Conservation (phyloP, 2,329 filamentous ascomycete species). For the Aspergillus glaucus region DNA sequence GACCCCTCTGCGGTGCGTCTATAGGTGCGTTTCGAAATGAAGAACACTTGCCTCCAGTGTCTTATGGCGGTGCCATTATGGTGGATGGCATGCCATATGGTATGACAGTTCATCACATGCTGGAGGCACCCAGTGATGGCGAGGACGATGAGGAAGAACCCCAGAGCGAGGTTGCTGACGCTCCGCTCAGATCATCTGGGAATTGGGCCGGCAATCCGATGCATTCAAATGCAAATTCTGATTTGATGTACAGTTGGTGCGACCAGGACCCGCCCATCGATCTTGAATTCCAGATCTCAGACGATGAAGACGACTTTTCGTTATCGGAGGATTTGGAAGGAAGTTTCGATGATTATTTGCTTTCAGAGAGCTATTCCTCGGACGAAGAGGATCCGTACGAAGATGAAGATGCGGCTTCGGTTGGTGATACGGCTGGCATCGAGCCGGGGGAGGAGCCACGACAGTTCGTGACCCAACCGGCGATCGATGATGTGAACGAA, state of each 20-base stretch:
- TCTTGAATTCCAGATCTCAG: constrained; percentile 48
- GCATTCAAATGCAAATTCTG: constrained; percentile 19
- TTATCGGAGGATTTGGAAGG: constrained; percentile 32
- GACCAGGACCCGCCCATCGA: constrained; percentile 34
- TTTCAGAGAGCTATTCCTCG: constrained; percentile 44
- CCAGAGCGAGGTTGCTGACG: constrained; percentile 15
- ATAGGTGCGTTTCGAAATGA: constrained; percentile 86
- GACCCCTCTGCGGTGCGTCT: constrained; percentile 77
- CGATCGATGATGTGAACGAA: constrained; percentile 76
- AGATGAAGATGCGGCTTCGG: constrained; percentile 51
- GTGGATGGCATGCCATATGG: constrained; percentile 81
- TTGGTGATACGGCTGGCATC: constrained; percentile 73
- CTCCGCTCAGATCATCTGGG: constrained; percentile 42
- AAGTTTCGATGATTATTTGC: constrained; percentile 37
- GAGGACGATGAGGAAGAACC: constrained; percentile 35
- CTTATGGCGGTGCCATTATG: constrained; percentile 79
- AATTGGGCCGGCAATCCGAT: constrained; percentile 23
- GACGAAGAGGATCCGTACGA: constrained; percentile 52
- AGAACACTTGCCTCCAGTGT: constrained; percentile 81
- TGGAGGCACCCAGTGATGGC: constrained; percentile 60
- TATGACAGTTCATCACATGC: constrained; percentile 96
- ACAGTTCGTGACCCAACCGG: constrained; percentile 83
- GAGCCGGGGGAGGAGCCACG: constrained; percentile 67
- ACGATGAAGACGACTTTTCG: constrained; percentile 43
- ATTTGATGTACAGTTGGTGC: constrained; percentile 31